A percentile compares a stretch with the other conserved stretches of the same genome.
Conservation (phyloP, 306 rosid genomes). For the Cicer bijugum region DNA sequence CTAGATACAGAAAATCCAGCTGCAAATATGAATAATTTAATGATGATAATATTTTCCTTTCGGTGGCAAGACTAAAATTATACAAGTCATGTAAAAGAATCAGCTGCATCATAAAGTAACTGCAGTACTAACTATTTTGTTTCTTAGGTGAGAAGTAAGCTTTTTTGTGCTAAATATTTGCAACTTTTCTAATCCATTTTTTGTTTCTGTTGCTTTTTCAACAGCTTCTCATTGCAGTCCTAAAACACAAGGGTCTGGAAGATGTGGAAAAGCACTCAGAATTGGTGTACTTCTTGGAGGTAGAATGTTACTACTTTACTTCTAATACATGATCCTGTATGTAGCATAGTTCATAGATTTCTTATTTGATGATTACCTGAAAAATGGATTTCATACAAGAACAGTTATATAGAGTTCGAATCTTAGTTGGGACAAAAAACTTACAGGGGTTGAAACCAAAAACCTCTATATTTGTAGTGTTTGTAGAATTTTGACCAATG, state of each 20-base stretch:
- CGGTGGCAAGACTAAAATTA: neutral
- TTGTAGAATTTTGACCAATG: conserved; percentile 17
- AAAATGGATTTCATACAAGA: neutral
- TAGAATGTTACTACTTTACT: conserved; percentile 43
- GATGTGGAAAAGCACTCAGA: conserved; percentile 55
- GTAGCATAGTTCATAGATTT: conserved; percentile 15
- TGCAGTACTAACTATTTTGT: conserved; percentile 1
- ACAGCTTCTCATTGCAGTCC: conserved; percentile 57
- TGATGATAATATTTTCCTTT: conserved; percentile 9
- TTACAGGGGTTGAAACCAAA: no score
- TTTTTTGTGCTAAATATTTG: conserved; percentile 24
- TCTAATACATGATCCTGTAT: conserved; percentile 29
- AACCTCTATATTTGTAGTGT: no score
- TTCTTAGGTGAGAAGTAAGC: conserved; percentile 21
- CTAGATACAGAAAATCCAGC: conserved; percentile 29
- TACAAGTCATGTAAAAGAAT: neutral
- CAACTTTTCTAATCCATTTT: conserved; percentile 44
- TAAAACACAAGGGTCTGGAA: conserved; percentile 48
- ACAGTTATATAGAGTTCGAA: no score
- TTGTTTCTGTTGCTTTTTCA: conserved; percentile 18
- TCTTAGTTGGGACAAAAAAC: no score
- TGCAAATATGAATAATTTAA: conserved; percentile 26
- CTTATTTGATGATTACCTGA: conserved; percentile 25
- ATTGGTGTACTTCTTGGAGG: conserved; percentile 68
- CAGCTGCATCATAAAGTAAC: conserved; percentile 9